Evolutionary conservation across 1,284 basidiomycete genomes (phyloP).

Genomic region (Pterulicium gracile): DNA sequence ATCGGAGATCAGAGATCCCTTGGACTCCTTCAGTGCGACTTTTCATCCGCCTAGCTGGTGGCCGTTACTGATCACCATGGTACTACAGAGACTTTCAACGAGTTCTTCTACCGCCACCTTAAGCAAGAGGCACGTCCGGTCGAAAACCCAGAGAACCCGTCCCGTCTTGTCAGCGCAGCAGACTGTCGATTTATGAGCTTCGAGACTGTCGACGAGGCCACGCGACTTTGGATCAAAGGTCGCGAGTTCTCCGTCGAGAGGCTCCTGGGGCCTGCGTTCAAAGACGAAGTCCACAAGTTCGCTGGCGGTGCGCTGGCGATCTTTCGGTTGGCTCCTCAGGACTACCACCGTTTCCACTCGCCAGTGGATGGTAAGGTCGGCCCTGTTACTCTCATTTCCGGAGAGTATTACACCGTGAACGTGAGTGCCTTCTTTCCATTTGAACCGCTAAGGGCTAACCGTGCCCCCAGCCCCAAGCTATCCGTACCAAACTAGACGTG

Average conservation of each 20-base stretch:
- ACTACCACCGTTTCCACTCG: slow-evolving; percentile 95
- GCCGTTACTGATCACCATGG: not conserved
- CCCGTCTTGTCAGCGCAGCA: slow-evolving; percentile 76
- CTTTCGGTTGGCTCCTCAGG: slow-evolving; percentile 90
- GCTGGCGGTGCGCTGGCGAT: slow-evolving; percentile 73
- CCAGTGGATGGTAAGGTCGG: slow-evolving; percentile 83
- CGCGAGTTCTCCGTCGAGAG: slow-evolving; percentile 79
- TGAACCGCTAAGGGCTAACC: slow-evolving; percentile 10
- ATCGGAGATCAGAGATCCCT: slow-evolving; percentile 74
- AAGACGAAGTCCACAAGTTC: slow-evolving; percentile 57
- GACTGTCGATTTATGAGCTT: slow-evolving; percentile 96
- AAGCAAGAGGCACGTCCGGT: slow-evolving; percentile 76
- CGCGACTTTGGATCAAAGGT: slow-evolving; percentile 93
- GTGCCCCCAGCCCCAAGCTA: slow-evolving; percentile 59
- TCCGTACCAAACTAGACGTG: slow-evolving; percentile 77
- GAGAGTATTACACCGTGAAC: slow-evolving; percentile 92
- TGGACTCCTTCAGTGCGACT: slow-evolving; percentile 71
- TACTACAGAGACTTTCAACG: slow-evolving; percentile 65
- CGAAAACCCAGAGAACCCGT: slow-evolving; percentile 63
- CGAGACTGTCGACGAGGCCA: slow-evolving; percentile 77
- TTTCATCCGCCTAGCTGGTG: not conserved
- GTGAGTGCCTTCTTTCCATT: slow-evolving; percentile 29
- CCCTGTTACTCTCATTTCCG: slow-evolving; percentile 68
- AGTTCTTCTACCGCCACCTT: slow-evolving; percentile 63
- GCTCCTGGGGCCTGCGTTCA: slow-evolving; percentile 74